phyloP scores from a whole-genome alignment of 2,329 filamentous ascomycete species.

The Colletotrichum liriopes region DNA sequence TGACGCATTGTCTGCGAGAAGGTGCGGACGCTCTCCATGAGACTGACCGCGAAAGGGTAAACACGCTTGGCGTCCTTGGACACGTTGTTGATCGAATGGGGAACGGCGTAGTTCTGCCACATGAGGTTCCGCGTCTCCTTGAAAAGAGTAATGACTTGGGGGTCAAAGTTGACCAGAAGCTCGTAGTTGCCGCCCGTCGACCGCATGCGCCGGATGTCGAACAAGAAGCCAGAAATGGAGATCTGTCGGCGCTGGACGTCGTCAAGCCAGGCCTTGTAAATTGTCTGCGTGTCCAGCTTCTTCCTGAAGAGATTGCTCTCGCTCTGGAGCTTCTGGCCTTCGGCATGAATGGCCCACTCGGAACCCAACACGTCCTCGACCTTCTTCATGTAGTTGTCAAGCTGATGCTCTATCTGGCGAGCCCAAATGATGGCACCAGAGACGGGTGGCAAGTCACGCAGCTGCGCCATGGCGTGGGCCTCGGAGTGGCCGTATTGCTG shows the following conservation, averaged over 20 bases:
- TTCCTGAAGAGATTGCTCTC: conserved; percentile 96
- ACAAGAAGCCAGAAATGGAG: conserved; percentile 91
- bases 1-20: conserved; percentile 89
- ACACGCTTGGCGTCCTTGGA: conserved; percentile 99
- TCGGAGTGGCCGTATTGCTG: conserved; percentile 99
- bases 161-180: conserved; percentile 95
- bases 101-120: conserved; percentile 95
- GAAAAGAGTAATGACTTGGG: conserved; percentile 96
- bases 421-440: conserved; percentile 99
- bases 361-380: conserved; percentile 98
- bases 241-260: conserved; percentile 92
- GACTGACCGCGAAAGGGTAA: conserved; percentile 95
- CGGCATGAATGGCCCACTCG: conserved; percentile 94
- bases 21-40: conserved; percentile 99
- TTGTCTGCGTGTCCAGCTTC: conserved; percentile 93
- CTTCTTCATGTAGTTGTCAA: conserved; percentile 98
- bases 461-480: conserved; percentile 96
- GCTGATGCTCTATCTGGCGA: conserved; percentile 94
- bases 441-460: conserved; percentile 95
- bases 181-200: conserved; percentile 93
- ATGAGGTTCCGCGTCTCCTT: conserved; percentile 97
- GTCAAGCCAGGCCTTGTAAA: conserved; percentile 95
- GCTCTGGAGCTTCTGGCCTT: conserved; percentile 92
- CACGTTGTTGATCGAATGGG: conserved; percentile 93
- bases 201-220: conserved; percentile 89